Evolutionary conservation across 345 rosid species (phyloP), one percentile per base, ranked within the genome.

Genomic region (Euphorbia pulcherrima): DNA sequence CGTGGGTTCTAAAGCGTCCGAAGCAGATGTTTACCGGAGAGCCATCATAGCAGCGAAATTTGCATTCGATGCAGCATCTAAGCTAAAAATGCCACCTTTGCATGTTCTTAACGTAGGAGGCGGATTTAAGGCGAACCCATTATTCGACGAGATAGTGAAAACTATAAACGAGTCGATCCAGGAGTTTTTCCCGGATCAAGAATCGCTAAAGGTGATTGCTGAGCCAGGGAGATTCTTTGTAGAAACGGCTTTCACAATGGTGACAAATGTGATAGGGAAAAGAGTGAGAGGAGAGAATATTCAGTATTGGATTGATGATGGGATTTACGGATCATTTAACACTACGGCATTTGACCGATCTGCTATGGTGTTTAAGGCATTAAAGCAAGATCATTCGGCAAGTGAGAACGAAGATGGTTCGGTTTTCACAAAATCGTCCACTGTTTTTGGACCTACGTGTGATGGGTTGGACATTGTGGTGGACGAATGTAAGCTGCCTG

Each of bases 301-400:
- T 41, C 77, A 77, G 69, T 80, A 77, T 12, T 77, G 83, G 83
- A 77, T 80, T 0, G 77, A 74, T 57, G 83, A 80, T 55, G 79
- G 81, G 41, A 33, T 61, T 51, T 74, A 68, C 60, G 83, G 79
- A 1, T 80, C 83, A 18, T 46, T 80, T 65, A 65, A 70, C 44
- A 44, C 58, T 20, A 44, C 58, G 1, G 33, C 54, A 0, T 70
- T 48, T 44, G 77, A 72, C 21, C 69, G 64, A 37, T 69, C 68
- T 16, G 61, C 67, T 13, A 28, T 73, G 53, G 66, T 50, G 65
- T 79, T 76, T 64, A 64, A 30, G 65, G 71, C 78, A 4, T 63
- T 58, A 18, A 17, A 28, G 28, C 11, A 35, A 27, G 14, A 73
- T n/a, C n/a, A n/a, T 3, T 33, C 7, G 7, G 3, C 37, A 33